Evolutionary conservation across 164 flowering plant genomes (phyloP).

Genomic region (Tinospora cordifolia): DNA sequence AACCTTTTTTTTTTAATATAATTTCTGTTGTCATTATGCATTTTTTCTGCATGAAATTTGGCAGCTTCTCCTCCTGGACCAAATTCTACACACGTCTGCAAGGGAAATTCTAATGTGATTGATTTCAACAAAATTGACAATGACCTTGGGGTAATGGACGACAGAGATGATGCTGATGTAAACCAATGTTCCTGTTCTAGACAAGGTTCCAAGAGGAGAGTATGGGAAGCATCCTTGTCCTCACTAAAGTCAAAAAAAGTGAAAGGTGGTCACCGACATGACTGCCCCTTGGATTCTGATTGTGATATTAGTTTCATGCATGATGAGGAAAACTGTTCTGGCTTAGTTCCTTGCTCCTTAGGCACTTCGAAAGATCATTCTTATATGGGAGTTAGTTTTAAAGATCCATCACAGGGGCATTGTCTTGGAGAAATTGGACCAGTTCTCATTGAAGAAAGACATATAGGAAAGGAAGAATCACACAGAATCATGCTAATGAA

Average conservation of each 20-base stretch:
- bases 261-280: constrained; percentile 47
- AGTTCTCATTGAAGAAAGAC: constrained; percentile 11
- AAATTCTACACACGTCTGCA: constrained; percentile 12
- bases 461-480: constrained; percentile 15
- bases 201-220: constrained; percentile 37
- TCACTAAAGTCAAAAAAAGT: constrained; percentile 76
- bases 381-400: constrained; percentile 17
- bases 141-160: constrained; percentile 12
- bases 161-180: constrained; percentile 16
- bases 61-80: constrained; percentile 17
- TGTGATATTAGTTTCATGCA: constrained; percentile 19
- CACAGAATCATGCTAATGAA: constrained; percentile 71
- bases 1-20: too few species aligned
- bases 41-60: background rate
- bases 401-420: constrained; percentile 7
- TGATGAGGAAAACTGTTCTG: constrained; percentile 17
- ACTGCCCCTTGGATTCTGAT: constrained; percentile 26
- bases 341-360: constrained; percentile 22
- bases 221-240: constrained; percentile 64
- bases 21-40: background rate
- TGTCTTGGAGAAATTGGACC: constrained; percentile 13
- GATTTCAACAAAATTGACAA: constrained; percentile 12
- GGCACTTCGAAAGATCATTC: constrained; percentile 17
- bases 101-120: constrained; percentile 11
- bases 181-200: constrained; percentile 37